Percentiles rank a stretch among this genome's conserved stretches.
phyloP scores from a whole-genome alignment of 352 stramenopile genomes.

The Sclerospora graminicola region DNA sequence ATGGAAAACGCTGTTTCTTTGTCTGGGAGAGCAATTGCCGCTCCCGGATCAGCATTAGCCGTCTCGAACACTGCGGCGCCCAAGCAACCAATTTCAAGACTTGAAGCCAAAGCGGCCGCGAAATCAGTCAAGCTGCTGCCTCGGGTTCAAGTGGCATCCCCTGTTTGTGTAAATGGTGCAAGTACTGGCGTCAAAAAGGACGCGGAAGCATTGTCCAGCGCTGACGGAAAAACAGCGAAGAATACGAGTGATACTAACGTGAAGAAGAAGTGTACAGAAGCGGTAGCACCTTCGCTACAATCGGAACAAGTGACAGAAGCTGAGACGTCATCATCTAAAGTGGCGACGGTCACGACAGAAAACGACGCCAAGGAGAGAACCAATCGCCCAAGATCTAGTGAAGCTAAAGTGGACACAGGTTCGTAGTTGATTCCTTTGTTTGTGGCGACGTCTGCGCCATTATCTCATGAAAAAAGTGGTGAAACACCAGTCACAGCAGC shows the following conservation, averaged over 20 bases:
- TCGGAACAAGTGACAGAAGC: constrained; percentile 1
- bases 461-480: no score
- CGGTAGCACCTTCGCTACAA: no score
- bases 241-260: no score
- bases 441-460: no score
- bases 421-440: no score
- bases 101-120: constrained; percentile 8
- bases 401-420: background rate
- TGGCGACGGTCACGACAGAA: background rate
- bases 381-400: background rate
- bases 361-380: no score
- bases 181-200: background rate
- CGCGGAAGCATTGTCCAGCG: background rate
- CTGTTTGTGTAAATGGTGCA: background rate
- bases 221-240: constrained; percentile 4
- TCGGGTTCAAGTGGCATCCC: background rate
- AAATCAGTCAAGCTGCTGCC: constrained; percentile 8
- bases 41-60: constrained; percentile 19
- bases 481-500: no score
- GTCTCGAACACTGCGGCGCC: constrained; percentile 3
- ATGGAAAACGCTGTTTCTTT: constrained; percentile 6
- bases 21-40: constrained; percentile 22
- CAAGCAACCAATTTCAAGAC: constrained; percentile 7
- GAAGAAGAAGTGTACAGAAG: no score
- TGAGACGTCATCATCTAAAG: background rate